Evolutionary conservation across 176 grass and related monocot species (phyloP).

Genomic region (Themeda triandra): DNA sequence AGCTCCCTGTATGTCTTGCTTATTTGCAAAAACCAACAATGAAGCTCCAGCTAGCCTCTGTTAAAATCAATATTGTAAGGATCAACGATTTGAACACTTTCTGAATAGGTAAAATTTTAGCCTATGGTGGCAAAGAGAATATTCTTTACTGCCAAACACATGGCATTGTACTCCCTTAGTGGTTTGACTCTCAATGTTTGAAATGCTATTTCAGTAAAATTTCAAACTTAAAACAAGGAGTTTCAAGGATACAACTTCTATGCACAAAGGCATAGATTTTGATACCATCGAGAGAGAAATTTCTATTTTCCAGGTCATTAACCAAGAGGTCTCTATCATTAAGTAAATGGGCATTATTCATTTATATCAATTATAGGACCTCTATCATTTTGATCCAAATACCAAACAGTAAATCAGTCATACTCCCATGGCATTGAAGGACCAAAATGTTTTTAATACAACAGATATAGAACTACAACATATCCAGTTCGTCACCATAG

Average conservation of each 20-base stretch:
- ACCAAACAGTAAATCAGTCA: neutral
- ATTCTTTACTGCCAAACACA: neutral
- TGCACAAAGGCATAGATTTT: neutral
- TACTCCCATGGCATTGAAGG: neutral
- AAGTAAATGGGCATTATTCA: neutral
- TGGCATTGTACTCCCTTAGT: neutral
- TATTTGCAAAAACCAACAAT: conserved; percentile 95
- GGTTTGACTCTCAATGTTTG: neutral
- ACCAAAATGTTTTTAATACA: neutral
- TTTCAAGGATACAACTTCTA: neutral
- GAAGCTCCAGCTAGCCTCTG: conserved; percentile 88
- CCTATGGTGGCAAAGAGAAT: neutral
- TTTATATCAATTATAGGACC: neutral
- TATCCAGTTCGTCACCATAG: neutral
- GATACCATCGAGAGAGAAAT: neutral
- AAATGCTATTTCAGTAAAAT: neutral
- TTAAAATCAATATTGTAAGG: conserved; percentile 21
- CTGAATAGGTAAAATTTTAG: neutral
- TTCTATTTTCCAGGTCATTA: neutral
- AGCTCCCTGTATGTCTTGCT: conserved; percentile 95
- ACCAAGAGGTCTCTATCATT: neutral
- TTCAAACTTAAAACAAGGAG: neutral
- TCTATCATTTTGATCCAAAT: neutral
- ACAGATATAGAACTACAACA: neutral
- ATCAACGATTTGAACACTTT: neutral